These are phyloP conservation scores for Hypomontagnella submonticulosa DNA, from an alignment of 495 filamentous ascomycete genomes.

Conservation along the genomic window DNA sequence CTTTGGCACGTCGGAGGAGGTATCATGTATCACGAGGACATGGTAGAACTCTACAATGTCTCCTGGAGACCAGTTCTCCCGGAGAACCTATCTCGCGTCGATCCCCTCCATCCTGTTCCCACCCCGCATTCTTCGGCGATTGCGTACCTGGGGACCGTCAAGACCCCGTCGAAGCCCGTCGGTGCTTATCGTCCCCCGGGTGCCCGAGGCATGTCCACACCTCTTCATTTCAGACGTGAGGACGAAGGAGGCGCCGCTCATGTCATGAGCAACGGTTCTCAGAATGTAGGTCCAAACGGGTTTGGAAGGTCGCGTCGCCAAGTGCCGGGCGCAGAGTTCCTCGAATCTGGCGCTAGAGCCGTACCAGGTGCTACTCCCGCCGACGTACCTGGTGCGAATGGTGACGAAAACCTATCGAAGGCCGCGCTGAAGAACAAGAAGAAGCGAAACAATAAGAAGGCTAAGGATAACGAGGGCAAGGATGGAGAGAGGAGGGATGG, in stretches of 20 bases:
- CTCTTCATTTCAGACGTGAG: conserved; percentile 95
- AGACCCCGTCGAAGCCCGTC: conserved; percentile 92
- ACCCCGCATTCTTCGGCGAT: conserved; percentile 85
- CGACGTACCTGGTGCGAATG: conserved; percentile 70
- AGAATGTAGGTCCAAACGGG: conserved; percentile 74
- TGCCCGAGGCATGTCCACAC: conserved; percentile 86
- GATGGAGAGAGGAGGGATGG: conserved; percentile 46
- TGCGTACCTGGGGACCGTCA: conserved; percentile 82
- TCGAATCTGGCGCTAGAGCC: conserved; percentile 47
- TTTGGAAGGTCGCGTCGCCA: conserved; percentile 75
- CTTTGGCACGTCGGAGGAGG: conserved; percentile 93
- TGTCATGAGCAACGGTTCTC: conserved; percentile 77
- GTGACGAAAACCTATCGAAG: conserved; percentile 80
- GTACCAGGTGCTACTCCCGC: conserved; percentile 84
- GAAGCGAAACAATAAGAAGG: conserved; percentile 96
- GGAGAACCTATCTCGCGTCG: conserved; percentile 68
- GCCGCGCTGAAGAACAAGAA: conserved; percentile 97
- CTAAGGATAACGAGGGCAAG: conserved; percentile 72
- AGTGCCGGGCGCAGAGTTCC: conserved; percentile 64
- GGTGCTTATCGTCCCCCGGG: conserved; percentile 98
- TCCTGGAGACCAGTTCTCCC: conserved; percentile 83
- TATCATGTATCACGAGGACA: conserved; percentile 93
- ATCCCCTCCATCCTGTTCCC: conserved; percentile 81
- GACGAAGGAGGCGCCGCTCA: conserved; percentile 95
- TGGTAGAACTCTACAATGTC: conserved; percentile 93